Evolutionary conservation across 1,139 yeast species (phyloP), one percentile per base, ranked within the genome.

Genomic region (Taphrina flavorubra): DNA sequence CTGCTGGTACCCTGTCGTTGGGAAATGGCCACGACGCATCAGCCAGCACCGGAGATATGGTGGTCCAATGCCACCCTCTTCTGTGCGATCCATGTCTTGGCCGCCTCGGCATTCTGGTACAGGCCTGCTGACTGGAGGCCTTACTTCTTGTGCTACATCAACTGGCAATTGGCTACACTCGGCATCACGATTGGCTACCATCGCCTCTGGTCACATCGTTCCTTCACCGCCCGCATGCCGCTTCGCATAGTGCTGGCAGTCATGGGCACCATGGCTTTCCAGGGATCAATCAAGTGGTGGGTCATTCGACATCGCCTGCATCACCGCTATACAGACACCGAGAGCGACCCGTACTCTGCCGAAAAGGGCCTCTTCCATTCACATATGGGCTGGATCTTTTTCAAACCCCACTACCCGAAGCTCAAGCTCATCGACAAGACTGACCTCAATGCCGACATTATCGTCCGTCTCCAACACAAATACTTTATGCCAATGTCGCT

Each of bases 251-350:
- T 89, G 75, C 88, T 84, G 75, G 96, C 97, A 57, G 80, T 91
- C 62, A 88, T 89, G 74, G 99, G 99, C 70, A 95, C 97, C 55
- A 96, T 97, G 69, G 90, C 97, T 69, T 92, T 91, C 70, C 96
- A 94, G 81, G 99, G 99, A 73, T 92, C 97, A 61, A 88, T 92
- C 79, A 92, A 94, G 81, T 95, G 99, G 99, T 94, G 99, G 99
- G 87, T 95, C 68, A 97, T 92, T 78, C 89, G 95, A 68, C 99
- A 94, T 82, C 87, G 99, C 83, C 86, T 94, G 73, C 99, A 94
- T 81, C 99, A 94, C 82, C 86, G 99, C 80, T 94, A 89, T 83
- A 94, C 98, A n/a, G 99, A 94, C 81, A 94, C 99, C 61, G 83
- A 87, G 72, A 89, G 97, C 84, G 99, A 94, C 79, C 99, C 99